Base-by-base conservation (phyloP, 2,329 filamentous ascomycete species). In the Diaporthe citriasiana region DNA sequence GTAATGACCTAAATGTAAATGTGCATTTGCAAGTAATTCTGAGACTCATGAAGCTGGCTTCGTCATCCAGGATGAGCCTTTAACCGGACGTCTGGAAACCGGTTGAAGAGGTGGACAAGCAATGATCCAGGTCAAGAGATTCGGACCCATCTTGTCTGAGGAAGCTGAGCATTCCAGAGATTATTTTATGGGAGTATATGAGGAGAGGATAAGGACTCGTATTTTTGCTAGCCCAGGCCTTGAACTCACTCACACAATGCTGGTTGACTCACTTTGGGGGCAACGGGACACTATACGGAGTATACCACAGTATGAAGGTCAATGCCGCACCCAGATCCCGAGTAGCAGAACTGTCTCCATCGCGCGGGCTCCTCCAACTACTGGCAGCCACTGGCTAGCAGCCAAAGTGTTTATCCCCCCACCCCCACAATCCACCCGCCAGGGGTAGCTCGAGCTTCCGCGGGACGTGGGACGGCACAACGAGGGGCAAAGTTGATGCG, bases 401-500 rank as follows among this genome's bases (percentile, higher is more conserved):
- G 63, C 63, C 63, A 66, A 66, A 66, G 47, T 15, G 45, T 66
- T 66, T 66, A 66, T 66, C 60, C 63, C 60, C 63, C 60, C 60
- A 66, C 60, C 60, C 60, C 45, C 60, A 51, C 45, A 38, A 38
- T 7, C 63, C 63, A 66, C 30, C 45, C 22, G 63, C 63, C 30
- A 50, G 45, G 45, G 63, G 63, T 66, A 40, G 63, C 63, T 66
- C 19, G 30, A 51, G 63, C 45, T 51, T 27, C 30, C 30, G n/a
- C 63, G 63, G 63, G 15, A 33, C 63, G 30, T 30, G 45, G 63
- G 13, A 66, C 63, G 42, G 63, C 63, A 66, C 25, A 66, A 66
- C 63, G 63, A 66, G 63, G 63, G 63, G 45, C 63, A 66, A 66
- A n/a, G 45, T 66, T 66, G 63, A 66, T 66, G 63, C 63, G 63